These are phyloP conservation scores for Eremothecium sinecaudum DNA, from an alignment of 1,139 yeast genomes.

Conservation along the genomic window DNA sequence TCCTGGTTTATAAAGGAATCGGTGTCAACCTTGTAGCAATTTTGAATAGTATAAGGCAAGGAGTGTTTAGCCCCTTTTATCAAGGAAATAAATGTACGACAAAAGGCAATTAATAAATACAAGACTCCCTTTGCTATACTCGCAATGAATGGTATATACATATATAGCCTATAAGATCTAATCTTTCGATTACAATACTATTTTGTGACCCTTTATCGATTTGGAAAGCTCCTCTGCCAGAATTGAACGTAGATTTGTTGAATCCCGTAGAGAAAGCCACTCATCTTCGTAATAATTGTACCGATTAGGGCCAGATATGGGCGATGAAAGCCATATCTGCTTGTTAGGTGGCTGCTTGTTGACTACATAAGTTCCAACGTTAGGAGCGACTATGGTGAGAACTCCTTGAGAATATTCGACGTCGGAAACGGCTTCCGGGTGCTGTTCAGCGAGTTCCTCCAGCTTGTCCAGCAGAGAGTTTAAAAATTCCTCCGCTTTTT, in stretches of 20 bases:
- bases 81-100: too few species aligned
- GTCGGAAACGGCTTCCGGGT: slow-evolving; percentile 47
- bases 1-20: too few species aligned
- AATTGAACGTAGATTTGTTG: slow-evolving; percentile 39
- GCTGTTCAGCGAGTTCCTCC: slow-evolving; percentile 51
- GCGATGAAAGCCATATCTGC: slow-evolving; percentile 89
- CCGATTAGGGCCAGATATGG: slow-evolving; percentile 84
- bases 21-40: too few species aligned
- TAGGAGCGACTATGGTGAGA: slow-evolving; percentile 56
- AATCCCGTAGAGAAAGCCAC: slow-evolving; percentile 58
- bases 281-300: slow-evolving; percentile 47
- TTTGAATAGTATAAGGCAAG: too few species aligned
- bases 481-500: slow-evolving; percentile 49
- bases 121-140: too few species aligned
- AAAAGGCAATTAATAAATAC: too few species aligned
- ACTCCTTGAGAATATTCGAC: slow-evolving; percentile 83
- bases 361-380: slow-evolving; percentile 72
- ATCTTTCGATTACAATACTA: slow-evolving; percentile 1
- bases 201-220: slow-evolving; percentile 26
- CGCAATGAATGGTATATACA: too few species aligned
- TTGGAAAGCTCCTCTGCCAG: slow-evolving; percentile 40
- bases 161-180: too few species aligned
- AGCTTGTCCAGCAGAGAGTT: slow-evolving; percentile 55
- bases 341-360: slow-evolving; percentile 92
- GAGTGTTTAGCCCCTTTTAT: too few species aligned